Conservation (phyloP, 768 basidiomycete genomes). For the Neoboletus magnificus region DNA sequence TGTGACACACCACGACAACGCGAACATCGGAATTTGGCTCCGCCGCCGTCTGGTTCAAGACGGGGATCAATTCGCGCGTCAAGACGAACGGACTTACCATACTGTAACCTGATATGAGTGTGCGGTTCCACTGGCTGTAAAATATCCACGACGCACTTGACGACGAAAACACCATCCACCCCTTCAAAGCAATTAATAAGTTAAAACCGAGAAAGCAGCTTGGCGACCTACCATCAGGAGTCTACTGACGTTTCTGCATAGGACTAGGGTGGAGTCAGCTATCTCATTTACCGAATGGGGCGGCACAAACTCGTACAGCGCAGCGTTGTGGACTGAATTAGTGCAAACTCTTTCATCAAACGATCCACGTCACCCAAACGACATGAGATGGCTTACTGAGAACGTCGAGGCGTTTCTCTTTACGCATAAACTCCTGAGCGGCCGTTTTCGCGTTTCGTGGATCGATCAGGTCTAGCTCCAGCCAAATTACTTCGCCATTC, state of each 20-base stretch:
- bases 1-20: slow-evolving; percentile 49
- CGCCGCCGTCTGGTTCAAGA: slow-evolving; percentile 48
- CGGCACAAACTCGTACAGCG: slow-evolving; percentile 33
- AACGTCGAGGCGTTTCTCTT: slow-evolving; percentile 53
- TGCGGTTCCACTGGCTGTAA: background rate
- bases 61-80: slow-evolving; percentile 50
- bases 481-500: slow-evolving; percentile 46
- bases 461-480: slow-evolving; percentile 51
- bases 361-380: background rate
- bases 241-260: slow-evolving; percentile 17
- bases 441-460: slow-evolving; percentile 44
- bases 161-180: slow-evolving; percentile 36
- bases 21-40: slow-evolving; percentile 54
- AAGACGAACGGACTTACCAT: slow-evolving; percentile 55
- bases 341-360: background rate
- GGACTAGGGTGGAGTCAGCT: slow-evolving; percentile 16
- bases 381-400: slow-evolving; percentile 35
- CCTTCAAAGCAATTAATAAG: slow-evolving; percentile 25
- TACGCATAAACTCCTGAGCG: slow-evolving; percentile 47
- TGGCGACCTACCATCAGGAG: slow-evolving; percentile 25
- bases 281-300: background rate
- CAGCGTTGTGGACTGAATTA: slow-evolving; percentile 54
- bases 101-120: slow-evolving; percentile 21
- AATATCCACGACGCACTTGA: slow-evolving; percentile 37
- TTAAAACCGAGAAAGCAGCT: background rate